These are phyloP conservation scores for Melampsora larici-populina DNA, from an alignment of 1,284 basidiomycete genomes.

Conservation along the genomic window DNA sequence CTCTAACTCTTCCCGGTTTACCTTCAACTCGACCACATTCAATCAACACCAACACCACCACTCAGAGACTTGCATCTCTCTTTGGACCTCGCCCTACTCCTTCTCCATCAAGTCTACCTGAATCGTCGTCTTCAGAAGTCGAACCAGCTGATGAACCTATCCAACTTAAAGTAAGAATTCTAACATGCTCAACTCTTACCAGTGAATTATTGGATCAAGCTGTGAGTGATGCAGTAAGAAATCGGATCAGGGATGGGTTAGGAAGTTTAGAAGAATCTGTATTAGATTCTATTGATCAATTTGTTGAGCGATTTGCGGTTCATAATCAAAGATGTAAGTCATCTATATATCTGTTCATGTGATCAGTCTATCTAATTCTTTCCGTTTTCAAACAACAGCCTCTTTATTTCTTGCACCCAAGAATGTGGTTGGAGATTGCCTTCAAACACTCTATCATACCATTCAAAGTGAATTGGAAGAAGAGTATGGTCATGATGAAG, in stretches of 20 bases:
- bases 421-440: conserved; percentile 7
- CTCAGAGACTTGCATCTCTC: conserved; percentile 41
- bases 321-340: not conserved
- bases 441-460: conserved; percentile 26
- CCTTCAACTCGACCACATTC: not conserved
- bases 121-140: not conserved
- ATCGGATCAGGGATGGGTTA: conserved; percentile 31
- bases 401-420: conserved; percentile 23
- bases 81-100: conserved; percentile 14
- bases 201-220: conserved; percentile 22
- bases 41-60: not conserved
- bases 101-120: not conserved
- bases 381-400: not conserved
- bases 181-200: not conserved
- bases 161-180: not conserved
- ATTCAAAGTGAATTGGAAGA: conserved; percentile 18
- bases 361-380: not conserved
- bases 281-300: conserved; percentile 8
- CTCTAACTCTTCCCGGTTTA: conserved; percentile 21
- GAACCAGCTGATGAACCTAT: conserved; percentile 18
- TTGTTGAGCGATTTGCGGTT: conserved; percentile 23
- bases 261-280: conserved; percentile 31
- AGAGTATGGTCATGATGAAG: conserved; percentile 19
- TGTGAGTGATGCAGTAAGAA: not conserved
- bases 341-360: not conserved